Percentiles rank a stretch among this genome's conserved stretches.
phyloP scores from a whole-genome alignment of 2,329 filamentous ascomycete species.

The Parastagonospora avenae region DNA sequence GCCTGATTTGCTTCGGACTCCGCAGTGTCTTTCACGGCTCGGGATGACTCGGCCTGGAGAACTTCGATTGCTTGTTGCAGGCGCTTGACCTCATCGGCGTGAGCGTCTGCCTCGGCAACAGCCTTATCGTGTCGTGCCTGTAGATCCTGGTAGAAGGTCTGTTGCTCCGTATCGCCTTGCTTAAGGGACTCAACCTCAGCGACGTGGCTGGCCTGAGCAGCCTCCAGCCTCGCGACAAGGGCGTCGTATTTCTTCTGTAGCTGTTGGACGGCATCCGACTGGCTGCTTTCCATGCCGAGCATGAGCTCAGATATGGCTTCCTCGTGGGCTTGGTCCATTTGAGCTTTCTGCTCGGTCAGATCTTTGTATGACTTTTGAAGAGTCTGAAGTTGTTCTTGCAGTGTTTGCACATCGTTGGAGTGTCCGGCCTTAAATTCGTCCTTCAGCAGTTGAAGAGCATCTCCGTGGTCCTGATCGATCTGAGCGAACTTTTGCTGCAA shows the following conservation, averaged over 20 bases:
- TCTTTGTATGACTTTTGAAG: constrained; percentile 34
- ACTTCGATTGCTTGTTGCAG: constrained; percentile 18
- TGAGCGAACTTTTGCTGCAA: constrained; percentile 28
- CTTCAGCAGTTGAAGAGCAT: constrained; percentile 37
- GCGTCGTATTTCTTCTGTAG: constrained; percentile 41
- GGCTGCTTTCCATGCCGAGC: constrained; percentile 40
- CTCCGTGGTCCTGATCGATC: constrained; percentile 37
- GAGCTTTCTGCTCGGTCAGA: constrained; percentile 33
- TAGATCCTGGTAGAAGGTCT: constrained; percentile 18
- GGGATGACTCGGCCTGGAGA: constrained; percentile 22
- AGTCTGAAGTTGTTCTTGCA: constrained; percentile 34
- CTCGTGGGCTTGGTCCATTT: constrained; percentile 40
- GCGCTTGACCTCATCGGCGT: constrained; percentile 15
- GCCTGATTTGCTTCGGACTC: constrained; percentile 14
- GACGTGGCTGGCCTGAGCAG: constrained; percentile 20
- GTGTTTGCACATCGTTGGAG: constrained; percentile 28
- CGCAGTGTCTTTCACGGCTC: constrained; percentile 21
- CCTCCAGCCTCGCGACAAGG: constrained; percentile 27
- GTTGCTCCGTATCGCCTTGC: constrained; percentile 20
- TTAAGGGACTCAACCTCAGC: constrained; percentile 28
- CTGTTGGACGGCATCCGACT: constrained; percentile 38
- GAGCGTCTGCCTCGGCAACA: constrained; percentile 11
- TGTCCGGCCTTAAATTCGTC: constrained; percentile 37
- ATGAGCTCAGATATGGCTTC: constrained; percentile 44
- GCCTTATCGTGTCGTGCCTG: constrained; percentile 24